phyloP scores from a whole-genome alignment of 352 stramenopile genomes.

The Blastocystis sp. region DNA sequence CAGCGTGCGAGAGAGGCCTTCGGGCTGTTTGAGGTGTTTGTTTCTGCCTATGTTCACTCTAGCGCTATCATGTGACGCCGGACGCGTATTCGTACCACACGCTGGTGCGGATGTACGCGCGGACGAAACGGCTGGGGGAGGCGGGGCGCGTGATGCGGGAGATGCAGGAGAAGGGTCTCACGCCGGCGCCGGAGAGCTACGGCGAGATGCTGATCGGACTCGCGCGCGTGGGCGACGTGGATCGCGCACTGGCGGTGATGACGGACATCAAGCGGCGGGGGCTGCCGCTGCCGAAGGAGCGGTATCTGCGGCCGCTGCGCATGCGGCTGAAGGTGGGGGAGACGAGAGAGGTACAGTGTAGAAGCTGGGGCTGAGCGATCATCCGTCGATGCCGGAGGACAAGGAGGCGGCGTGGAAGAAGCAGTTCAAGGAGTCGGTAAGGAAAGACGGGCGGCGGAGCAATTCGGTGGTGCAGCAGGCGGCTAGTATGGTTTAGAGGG shows the following conservation, averaged over 20 bases:
- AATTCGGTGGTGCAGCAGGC: slow-evolving; percentile 13
- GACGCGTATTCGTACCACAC: slow-evolving; percentile 35
- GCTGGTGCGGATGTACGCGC: slow-evolving; percentile 38
- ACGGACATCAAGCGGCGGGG: slow-evolving; percentile 27
- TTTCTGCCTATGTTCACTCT: background rate
- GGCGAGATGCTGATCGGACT: slow-evolving; percentile 49
- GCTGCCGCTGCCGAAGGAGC: slow-evolving; percentile 17
- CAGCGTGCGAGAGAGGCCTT: background rate
- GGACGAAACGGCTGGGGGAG: background rate
- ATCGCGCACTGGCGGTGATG: slow-evolving; percentile 13
- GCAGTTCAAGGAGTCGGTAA: background rate
- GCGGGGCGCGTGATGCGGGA: background rate
- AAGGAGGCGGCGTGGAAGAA: slow-evolving; percentile 3
- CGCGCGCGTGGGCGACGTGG: background rate
- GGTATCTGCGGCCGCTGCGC: slow-evolving; percentile 30
- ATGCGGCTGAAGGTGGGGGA: slow-evolving; percentile 34
- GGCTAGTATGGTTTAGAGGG: background rate
- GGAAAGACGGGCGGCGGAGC: background rate
- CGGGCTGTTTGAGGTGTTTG: background rate
- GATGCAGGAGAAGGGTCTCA: slow-evolving; percentile 45
- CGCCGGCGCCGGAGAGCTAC: slow-evolving; percentile 37
- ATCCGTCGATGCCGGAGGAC: slow-evolving; percentile 28
- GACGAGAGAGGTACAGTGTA: background rate
- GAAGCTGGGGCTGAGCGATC: background rate
- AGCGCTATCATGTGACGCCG: background rate